Conservation (phyloP, 2,329 filamentous ascomycete genomes). For the Alternaria sp. region DNA sequence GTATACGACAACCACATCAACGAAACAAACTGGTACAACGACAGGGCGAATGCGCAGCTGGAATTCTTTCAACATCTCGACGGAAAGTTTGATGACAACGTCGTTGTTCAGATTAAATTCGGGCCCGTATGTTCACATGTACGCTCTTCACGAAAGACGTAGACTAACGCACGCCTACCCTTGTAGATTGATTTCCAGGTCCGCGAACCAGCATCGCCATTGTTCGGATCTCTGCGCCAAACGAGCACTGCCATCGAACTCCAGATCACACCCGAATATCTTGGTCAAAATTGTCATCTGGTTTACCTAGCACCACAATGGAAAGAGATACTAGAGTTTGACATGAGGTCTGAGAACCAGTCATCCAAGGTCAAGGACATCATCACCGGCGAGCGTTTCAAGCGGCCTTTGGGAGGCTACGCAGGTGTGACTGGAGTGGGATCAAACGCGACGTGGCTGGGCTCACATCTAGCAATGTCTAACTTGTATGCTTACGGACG, state of each 20-base stretch:
- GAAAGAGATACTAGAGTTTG: slow-evolving; percentile 73
- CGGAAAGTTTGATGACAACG: slow-evolving; percentile 73
- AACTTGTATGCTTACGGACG: slow-evolving; percentile 74
- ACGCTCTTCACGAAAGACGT: background rate
- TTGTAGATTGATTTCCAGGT: slow-evolving; percentile 73
- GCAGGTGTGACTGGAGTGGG: slow-evolving; percentile 75
- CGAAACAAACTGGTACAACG: slow-evolving; percentile 69
- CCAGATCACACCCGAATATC: slow-evolving; percentile 74
- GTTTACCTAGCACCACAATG: slow-evolving; percentile 75
- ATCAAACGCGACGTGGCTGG: slow-evolving; percentile 72
- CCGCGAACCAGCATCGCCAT: slow-evolving; percentile 70
- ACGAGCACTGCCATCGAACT: slow-evolving; percentile 69
- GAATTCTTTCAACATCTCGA: slow-evolving; percentile 73
- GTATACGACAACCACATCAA: slow-evolving; percentile 70
- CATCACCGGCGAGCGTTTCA: slow-evolving; percentile 67
- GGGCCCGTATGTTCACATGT: slow-evolving; percentile 58
- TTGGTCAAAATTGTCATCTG: slow-evolving; percentile 74
- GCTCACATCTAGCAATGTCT: slow-evolving; percentile 72
- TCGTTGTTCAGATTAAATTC: slow-evolving; percentile 77
- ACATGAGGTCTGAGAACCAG: slow-evolving; percentile 68
- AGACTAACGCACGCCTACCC: background rate
- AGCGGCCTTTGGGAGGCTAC: slow-evolving; percentile 66
- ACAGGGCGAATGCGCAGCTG: slow-evolving; percentile 75
- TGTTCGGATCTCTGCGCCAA: slow-evolving; percentile 65
- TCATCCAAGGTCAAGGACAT: slow-evolving; percentile 68